Conservation (phyloP, 1,139 yeast genomes). For the Pichia sp. region DNA sequence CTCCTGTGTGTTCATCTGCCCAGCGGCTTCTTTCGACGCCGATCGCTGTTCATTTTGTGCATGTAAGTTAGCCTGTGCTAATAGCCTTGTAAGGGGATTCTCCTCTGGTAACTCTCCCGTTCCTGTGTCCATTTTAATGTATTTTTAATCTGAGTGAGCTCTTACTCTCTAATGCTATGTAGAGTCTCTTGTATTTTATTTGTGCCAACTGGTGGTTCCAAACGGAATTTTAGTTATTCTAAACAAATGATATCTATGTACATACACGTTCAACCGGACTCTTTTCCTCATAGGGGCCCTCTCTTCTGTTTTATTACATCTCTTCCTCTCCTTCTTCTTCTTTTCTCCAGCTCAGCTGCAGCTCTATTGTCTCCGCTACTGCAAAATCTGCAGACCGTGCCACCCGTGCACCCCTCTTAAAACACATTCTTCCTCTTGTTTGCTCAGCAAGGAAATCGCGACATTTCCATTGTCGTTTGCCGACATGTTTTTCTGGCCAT, state of each 20-base stretch:
- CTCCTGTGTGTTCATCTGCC: slow-evolving; percentile 6
- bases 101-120: not conserved
- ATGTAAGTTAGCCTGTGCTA: slow-evolving; percentile 30
- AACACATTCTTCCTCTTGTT: not conserved
- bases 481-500: not conserved
- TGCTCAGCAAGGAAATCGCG: slow-evolving; percentile 10
- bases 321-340: not conserved
- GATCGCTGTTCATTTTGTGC: slow-evolving; percentile 24
- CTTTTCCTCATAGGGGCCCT: too few relatives aligned
- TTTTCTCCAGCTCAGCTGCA: too few relatives aligned
- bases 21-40: not conserved
- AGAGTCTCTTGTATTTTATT: too few relatives aligned
- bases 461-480: slow-evolving; percentile 1
- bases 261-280: too few relatives aligned
- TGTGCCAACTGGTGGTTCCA: too few relatives aligned
- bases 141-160: not conserved
- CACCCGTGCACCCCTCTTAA: slow-evolving; percentile 11
- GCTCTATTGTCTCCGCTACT: not conserved
- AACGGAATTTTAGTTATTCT: too few relatives aligned
- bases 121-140: not conserved
- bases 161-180: not conserved
- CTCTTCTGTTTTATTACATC: not conserved
- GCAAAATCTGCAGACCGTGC: slow-evolving; percentile 10
- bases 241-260: too few relatives aligned
- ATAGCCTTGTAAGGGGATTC: slow-evolving; percentile 26